Conservation (phyloP, 1,284 basidiomycete species). For the Amylostereum areolatum region DNA sequence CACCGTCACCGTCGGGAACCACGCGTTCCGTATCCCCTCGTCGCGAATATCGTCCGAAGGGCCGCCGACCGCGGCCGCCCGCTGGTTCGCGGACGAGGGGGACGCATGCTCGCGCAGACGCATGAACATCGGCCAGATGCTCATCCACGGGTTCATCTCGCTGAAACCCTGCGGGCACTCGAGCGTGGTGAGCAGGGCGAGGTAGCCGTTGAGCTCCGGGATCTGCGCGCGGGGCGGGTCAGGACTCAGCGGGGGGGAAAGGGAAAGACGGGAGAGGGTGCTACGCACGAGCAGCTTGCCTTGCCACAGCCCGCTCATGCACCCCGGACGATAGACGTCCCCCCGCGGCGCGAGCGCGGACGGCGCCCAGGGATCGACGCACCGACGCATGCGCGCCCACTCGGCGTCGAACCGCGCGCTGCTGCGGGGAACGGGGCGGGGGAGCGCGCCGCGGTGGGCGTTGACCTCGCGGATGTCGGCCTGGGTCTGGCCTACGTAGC, state of each 20-base stretch:
- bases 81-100: conserved; percentile 32
- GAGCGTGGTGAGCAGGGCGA: conserved; percentile 22
- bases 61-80: conserved; percentile 15
- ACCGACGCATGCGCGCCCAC: conserved; percentile 46
- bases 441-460: conserved; percentile 26
- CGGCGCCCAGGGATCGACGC: conserved; percentile 37
- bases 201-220: conserved; percentile 27
- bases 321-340: conserved; percentile 42
- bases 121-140: conserved; percentile 45
- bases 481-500: conserved; percentile 39
- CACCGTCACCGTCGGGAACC: conserved; percentile 34
- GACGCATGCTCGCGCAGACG: conserved; percentile 51
- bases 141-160: conserved; percentile 29
- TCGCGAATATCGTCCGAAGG: conserved; percentile 29
- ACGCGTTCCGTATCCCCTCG: conserved; percentile 49
- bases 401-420: conserved; percentile 53
- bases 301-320: conserved; percentile 52
- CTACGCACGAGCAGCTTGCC: conserved; percentile 54
- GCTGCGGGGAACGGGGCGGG: conserved; percentile 26
- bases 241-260: too few relatives aligned
- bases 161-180: conserved; percentile 27
- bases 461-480: conserved; percentile 61
- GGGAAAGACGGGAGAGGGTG: too few relatives aligned
- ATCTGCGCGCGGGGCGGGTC: conserved; percentile 20
- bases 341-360: conserved; percentile 34